Evolutionary conservation across 2,329 filamentous ascomycete genomes (phyloP), one percentile per base, ranked within the genome.

Genomic region (Sclerotinia sclerotiorum): DNA sequence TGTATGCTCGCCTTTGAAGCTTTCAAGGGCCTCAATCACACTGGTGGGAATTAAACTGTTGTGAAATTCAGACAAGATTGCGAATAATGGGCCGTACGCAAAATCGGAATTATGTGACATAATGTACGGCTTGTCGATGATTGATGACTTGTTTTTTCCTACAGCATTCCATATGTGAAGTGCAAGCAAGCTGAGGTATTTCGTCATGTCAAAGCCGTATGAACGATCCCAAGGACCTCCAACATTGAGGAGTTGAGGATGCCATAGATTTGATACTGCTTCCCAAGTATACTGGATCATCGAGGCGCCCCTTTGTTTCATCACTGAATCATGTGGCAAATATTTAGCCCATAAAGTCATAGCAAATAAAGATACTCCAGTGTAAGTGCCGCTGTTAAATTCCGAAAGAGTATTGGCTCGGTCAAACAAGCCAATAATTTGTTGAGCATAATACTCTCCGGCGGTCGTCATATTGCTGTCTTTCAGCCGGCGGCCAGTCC

Each of bases 191-290:
- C 84, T 84, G 5, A 88, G 75, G 72, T 89, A 89, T 8, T 82
- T 79, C 67, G 87, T 88, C 86, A 89, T 88, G 69, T 89, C 86
- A 68, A 84, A 88, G 0, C 86, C 86, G 70, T 89, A 89, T 0
- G 83, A 80, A 0, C 87, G 82, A 75, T 89, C 87, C 87, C 87
- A 89, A 0, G 87, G 87, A 0, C 87, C 87, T 2, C 87, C 87
- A 60, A 88, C 81, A 70, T 89, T 89, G 71, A 82, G 84, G 77
- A 89, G 76, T 2, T 82, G 80, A 0, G 86, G 83, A 65, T 88
- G 84, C 80, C 86, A 89, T 1, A 89, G 80, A 57, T 82, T 72
- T 0, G 81, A 80, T 1, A 85, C 79, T 3, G 81, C 79, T 5
- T 81, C 78, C 87, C 85, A 89, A 0, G 83, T 87, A 19, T 82